Evolutionary conservation across 2,329 filamentous ascomycete genomes (phyloP).

Genomic region (Stachybotrys chartarum): DNA sequence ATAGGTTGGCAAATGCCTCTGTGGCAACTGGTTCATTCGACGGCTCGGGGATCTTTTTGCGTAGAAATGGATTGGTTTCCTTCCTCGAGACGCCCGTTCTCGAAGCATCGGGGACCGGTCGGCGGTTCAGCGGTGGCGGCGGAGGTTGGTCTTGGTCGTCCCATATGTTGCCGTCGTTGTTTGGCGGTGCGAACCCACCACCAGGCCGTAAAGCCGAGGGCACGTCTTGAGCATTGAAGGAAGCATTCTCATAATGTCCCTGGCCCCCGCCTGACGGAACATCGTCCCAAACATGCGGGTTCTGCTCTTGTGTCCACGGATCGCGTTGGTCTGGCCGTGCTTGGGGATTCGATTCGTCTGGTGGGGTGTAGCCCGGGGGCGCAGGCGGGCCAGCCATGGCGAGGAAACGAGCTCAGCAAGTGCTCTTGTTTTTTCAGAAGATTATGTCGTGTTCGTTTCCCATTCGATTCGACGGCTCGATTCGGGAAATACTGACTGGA

Average conservation of each 20-base stretch:
- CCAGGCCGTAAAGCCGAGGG: conserved; percentile 26
- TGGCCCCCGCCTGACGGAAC: neutral
- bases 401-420: neutral
- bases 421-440: too few relatives aligned
- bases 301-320: conserved; percentile 12
- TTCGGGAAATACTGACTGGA: neutral
- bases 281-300: neutral
- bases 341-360: neutral
- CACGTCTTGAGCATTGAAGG: conserved; percentile 8
- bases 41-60: conserved; percentile 32
- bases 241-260: neutral
- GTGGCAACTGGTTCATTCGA: conserved; percentile 19
- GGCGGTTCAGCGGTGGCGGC: conserved; percentile 1
- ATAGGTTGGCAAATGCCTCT: conserved; percentile 33
- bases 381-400: neutral
- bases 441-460: too few relatives aligned
- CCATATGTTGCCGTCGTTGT: conserved; percentile 22
- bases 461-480: neutral
- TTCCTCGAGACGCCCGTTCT: conserved; percentile 24
- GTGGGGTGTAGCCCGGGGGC: neutral
- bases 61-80: conserved; percentile 48
- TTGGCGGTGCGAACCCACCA: conserved; percentile 9
- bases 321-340: conserved; percentile 3
- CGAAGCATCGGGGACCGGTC: conserved; percentile 21
- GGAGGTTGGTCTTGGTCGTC: conserved; percentile 13